A percentile compares a stretch with the other conserved stretches of the same genome.
Conservation (phyloP, 2,329 filamentous ascomycete genomes). For the Ilyonectria destructans region DNA sequence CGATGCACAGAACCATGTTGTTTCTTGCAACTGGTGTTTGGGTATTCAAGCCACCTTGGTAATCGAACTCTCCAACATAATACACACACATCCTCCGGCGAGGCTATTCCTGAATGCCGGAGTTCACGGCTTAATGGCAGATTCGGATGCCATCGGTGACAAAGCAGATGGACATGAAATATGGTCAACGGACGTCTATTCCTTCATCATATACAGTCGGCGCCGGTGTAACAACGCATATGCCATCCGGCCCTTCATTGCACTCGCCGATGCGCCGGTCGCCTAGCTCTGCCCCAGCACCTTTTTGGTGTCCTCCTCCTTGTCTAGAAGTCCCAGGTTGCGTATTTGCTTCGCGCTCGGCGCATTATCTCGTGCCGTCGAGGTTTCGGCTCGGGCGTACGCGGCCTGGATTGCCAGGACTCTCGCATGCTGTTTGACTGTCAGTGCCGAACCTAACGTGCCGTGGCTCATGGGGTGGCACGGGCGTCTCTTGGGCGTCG, state of each 20-base stretch:
- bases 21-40: neutral
- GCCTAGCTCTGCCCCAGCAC: constrained; percentile 61
- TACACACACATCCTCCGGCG: neutral
- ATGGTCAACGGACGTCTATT: constrained; percentile 42
- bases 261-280: constrained; percentile 20
- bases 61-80: neutral
- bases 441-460: constrained; percentile 32
- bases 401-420: constrained; percentile 85
- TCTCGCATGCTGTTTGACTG: constrained; percentile 77
- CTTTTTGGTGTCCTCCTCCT: constrained; percentile 84
- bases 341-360: constrained; percentile 90
- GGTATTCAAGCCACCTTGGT: neutral
- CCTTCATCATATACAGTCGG: constrained; percentile 43
- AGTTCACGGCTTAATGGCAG: neutral
- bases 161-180: neutral
- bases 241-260: constrained; percentile 14
- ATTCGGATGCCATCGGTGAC: neutral
- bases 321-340: constrained; percentile 86
- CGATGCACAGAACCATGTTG: neutral
- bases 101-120: neutral
- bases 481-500: constrained; percentile 4
- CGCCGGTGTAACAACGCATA: constrained; percentile 18
- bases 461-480: neutral
- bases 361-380: constrained; percentile 83
- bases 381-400: constrained; percentile 84